Base-by-base conservation (phyloP, 2,329 filamentous ascomycete genomes). In the Diaporthe helianthi region DNA sequence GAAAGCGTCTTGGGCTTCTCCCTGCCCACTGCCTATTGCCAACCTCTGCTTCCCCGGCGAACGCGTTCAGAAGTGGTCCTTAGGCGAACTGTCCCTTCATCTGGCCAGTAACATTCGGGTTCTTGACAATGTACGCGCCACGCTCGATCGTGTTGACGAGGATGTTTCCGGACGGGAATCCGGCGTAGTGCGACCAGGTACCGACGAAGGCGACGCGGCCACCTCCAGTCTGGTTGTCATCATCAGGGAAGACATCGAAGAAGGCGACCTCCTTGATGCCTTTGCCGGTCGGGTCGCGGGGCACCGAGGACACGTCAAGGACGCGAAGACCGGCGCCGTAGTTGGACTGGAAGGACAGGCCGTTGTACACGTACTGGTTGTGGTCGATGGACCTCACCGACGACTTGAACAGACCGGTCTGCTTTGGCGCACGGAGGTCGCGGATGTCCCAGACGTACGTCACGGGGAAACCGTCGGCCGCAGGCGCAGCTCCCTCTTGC, bases 391-490 rank as follows among this genome's bases (percentile, higher is more conserved):
- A 78, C 51, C 75, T 74, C 63, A 73, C 75, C 67, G 77, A 75
- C 41, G 75, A 76, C 74, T 80, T 79, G 76, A 79, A 83, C 46
- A 77, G 72, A 19, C 82, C 82, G 1, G 81, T 83, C 67, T 82
- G 77, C 69, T 78, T 79, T 6, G 83, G 83, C 0, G 73, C 73
- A 31, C 80, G 79, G 31, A 85, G 79, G 19, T 76, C 75, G n/a
- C 75, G 73, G 73, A 85, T 83, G 73, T 84, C 81, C 78, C 82
- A 85, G 75, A 85, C 83, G 75, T 84, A 85, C 0, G 83, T 83
- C 33, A 82, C 81, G 1, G 83, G 81, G 73, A 79, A 82, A 0
- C 81, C 80, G 49, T 83, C 80, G 8, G 77, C 77, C 1, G 79
- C 83, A 1, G 78, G 76, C 7, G 79, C 80, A 12, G 77, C 77